These are phyloP conservation scores for Fraxinus americana DNA, from an alignment of 257 asterid species.

Conservation along the genomic window DNA sequence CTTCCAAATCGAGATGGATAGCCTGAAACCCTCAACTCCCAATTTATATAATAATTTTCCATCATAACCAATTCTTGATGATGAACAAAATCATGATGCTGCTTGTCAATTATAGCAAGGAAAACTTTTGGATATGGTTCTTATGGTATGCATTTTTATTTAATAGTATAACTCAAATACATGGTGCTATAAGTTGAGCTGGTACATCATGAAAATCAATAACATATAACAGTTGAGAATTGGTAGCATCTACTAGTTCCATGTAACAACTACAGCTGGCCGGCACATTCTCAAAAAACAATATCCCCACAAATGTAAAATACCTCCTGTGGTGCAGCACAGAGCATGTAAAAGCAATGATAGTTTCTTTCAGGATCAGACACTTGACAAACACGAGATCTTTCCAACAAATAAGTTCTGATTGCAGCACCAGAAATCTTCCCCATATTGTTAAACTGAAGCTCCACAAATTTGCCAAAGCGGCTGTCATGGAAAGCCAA, in stretches of 20 bases:
- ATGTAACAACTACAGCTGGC: background rate
- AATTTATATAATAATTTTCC: background rate
- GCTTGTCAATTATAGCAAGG: background rate
- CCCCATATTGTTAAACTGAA: slow-evolving; percentile 71
- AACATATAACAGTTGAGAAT: background rate
- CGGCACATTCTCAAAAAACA: background rate
- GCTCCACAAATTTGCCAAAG: slow-evolving; percentile 92
- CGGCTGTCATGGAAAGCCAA: slow-evolving; percentile 56
- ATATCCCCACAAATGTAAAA: background rate
- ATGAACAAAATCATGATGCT: background rate
- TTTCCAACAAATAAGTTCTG: slow-evolving; percentile 87
- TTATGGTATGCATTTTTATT: background rate
- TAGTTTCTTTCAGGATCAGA: slow-evolving; percentile 96
- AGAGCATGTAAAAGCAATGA: slow-evolving; percentile 92
- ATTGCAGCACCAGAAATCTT: slow-evolving; percentile 95
- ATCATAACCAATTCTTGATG: background rate
- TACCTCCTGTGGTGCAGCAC: slow-evolving; percentile 94
- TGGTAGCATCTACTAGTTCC: background rate
- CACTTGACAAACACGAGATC: slow-evolving; percentile 91
- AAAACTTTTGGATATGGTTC: background rate
- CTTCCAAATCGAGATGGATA: background rate
- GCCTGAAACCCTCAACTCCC: background rate
- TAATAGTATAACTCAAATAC: background rate
- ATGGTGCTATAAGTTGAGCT: slow-evolving; percentile 9
- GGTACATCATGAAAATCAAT: slow-evolving; percentile 8